Base-by-base conservation (phyloP, 1,284 basidiomycete genomes). In the Apiotrichum brassicae region DNA sequence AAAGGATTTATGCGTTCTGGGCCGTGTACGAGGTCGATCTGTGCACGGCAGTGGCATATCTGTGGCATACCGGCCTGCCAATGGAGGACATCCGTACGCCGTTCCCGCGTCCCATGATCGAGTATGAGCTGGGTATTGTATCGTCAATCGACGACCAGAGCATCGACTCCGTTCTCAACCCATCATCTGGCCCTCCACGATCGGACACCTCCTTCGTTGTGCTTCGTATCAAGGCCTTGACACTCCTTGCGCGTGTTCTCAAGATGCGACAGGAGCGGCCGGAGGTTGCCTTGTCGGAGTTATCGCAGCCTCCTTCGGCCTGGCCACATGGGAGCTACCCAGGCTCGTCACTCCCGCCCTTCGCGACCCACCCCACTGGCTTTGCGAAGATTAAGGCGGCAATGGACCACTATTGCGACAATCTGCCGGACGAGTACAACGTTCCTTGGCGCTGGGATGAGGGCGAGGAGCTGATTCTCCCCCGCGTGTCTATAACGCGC, bases 1-100 rank as follows among this genome's bases (percentile, higher is more conserved):
- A 64, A 50, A 47, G 60, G 12, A 64, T 64, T n/a, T 59, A 62
- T 37, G 60, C 60, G 1, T 61, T 62, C 56, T 68, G 66, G 66
- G 53, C 57, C 9, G 60, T 66, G 16, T 66, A 60, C 46, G 59
- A 60, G 30, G 40, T 61, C 8, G 66, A 68, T 36, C 47, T 58
- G 13, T 64, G 61, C 34, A 61, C 63, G 0, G 53, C 64, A 2
- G 58, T 63, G 7, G 61, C 63, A 0, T 62, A 60, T 43, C 51
- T 59, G 8, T 68, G 60, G 62, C 61, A 63, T 38, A 51, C 64
- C 13, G 56, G 54, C 3, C 57, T 68, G 14, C 53, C 56, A 2
- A 47, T 55, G 23, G 53, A 63, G 19, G 57, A 62, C 33, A 58
- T 66, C 14, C 54, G 49, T 12, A 66, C 64, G 7, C 64, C 66